Base-by-base conservation (phyloP, 768 basidiomycete genomes). In the Clitopilus hobsonii region DNA sequence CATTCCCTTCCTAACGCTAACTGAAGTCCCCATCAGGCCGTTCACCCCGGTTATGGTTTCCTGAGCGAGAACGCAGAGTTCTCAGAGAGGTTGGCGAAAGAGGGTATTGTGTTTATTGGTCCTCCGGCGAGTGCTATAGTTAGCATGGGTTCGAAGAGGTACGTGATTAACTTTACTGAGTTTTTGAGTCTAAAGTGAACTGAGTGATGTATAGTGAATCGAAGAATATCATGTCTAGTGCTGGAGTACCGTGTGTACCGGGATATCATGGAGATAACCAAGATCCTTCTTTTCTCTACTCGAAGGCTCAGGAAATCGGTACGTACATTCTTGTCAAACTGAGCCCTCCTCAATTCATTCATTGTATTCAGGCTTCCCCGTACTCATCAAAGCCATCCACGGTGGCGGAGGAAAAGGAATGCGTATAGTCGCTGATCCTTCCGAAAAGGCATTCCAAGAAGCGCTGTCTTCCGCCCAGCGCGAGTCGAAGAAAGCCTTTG, bases 71-170 rank as follows among this genome's bases (percentile, higher is more conserved):
- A 96, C 57, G 86, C 94, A 5, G 70, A 70, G 20, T 98, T 98
- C 63, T 84, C 94, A 0, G 76, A 86, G 63, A 74, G 70, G 38
- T 79, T 97, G 10, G 81, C 84, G n/a, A 70, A 82, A 45, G 88
- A 86, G 62, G 90, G 91, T 0, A 83, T 98, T 58, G 82, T 88
- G 2, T 97, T 95, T 65, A 93, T 98, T 57, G 94, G 94, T 0
- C 94, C 95, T 14, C 91, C 94, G 1, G 79, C 89, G 0, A 81
- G 79, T 61, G 94, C 95, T 26, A 98, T 98, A 58, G 72, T 88
- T 13, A 90, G 88, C 63, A 98, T 97, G 95, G 95, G 94, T 1
- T 94, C 91, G 0, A 97, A 98, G 77, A 92, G 93, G 89, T 91
- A 26, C 5, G 72, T n/a, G n/a, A 57, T 8, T 23, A 16, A 20